Base-by-base conservation (phyloP, 2,329 filamentous ascomycete species). In the Bipolaris cookei region DNA sequence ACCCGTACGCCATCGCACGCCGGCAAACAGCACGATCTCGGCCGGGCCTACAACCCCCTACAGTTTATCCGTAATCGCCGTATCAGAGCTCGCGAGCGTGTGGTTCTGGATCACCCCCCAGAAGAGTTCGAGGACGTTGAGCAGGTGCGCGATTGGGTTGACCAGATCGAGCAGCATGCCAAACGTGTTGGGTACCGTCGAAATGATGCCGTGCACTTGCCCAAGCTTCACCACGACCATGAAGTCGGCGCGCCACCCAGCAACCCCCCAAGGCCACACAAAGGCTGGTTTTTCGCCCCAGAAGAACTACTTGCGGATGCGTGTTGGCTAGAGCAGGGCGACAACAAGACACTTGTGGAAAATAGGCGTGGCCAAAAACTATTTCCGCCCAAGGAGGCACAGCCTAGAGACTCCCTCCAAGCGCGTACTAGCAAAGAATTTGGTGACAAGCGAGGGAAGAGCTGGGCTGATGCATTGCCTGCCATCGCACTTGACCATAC, bases 1-100 rank as follows among this genome's bases (percentile, higher is more conserved):
- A 73, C 67, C 54, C 71, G 80, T 66, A 51, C 74, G 56, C 58
- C 74, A 52, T 74, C 76, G 61, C 48, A 78, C 65, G 68, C 69
- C 25, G 75, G 67, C 63, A 74, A 67, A 58, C 73, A 74, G 59
- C 68, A 75, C 39, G 69, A 56, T n/a, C 75, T 88, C 6, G 90
- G 90, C 4, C 88, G 93, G 50, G 79, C 82, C 2, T 98, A 98
- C 73, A 97, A 99, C 72, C 95, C 94, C 4, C 78, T 99, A 21
- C 95, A 98, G 75, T 92, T 92, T 66, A 90, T 98, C 53, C 88
- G 95, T 18, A 98, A 99, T 71, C 86, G 94, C 45, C 94, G 93
- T 72, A 85, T 95, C 11, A 85, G 95, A 61, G 89, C 89, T 23
- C 85, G 93, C 14, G 91, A 96, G 77, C 86, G 91, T 38, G 88